Evolutionary conservation across 306 rosid species (phyloP).

Genomic region (Lathyrus oleraceus): DNA sequence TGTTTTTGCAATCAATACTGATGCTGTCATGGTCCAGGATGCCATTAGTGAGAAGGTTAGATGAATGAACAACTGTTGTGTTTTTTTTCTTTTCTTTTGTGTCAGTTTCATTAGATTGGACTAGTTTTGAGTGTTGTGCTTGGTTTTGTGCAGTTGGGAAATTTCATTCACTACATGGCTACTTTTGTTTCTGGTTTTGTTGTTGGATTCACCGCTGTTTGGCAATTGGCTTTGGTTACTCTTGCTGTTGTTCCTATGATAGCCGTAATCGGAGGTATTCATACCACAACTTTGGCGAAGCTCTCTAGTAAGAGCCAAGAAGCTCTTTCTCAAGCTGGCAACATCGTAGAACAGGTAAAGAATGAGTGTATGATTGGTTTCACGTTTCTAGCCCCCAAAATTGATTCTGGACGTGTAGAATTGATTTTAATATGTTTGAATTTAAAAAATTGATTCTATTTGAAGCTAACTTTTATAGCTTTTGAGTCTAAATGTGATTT

Average conservation of each 20-base stretch:
- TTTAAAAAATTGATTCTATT: too few species aligned
- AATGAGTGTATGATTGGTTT: not conserved
- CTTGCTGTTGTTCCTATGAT: conserved; percentile 95
- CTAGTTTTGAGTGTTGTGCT: conserved; percentile 15
- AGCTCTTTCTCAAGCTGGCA: conserved; percentile 91
- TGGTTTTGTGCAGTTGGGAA: conserved; percentile 77
- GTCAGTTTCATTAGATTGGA: conserved; percentile 24
- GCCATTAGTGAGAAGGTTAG: conserved; percentile 97
- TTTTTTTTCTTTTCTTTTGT: not conserved
- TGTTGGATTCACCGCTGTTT: conserved; percentile 95
- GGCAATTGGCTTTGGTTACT: conserved; percentile 95
- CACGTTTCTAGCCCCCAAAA: too few species aligned
- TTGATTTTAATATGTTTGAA: too few species aligned
- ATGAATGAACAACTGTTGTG: not conserved
- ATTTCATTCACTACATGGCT: conserved; percentile 95
- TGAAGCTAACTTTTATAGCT: too few species aligned
- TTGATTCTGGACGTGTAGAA: too few species aligned
- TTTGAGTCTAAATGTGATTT: too few species aligned
- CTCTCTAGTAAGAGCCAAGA: conserved; percentile 88
- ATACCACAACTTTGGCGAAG: conserved; percentile 77
- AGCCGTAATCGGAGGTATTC: conserved; percentile 88
- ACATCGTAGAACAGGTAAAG: conserved; percentile 85
- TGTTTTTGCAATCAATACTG: conserved; percentile 84
- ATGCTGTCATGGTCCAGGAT: conserved; percentile 95
- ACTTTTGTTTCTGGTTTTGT: conserved; percentile 94